Base-by-base conservation (phyloP, 495 filamentous ascomycete species). In the Penicillium bovifimosum region DNA sequence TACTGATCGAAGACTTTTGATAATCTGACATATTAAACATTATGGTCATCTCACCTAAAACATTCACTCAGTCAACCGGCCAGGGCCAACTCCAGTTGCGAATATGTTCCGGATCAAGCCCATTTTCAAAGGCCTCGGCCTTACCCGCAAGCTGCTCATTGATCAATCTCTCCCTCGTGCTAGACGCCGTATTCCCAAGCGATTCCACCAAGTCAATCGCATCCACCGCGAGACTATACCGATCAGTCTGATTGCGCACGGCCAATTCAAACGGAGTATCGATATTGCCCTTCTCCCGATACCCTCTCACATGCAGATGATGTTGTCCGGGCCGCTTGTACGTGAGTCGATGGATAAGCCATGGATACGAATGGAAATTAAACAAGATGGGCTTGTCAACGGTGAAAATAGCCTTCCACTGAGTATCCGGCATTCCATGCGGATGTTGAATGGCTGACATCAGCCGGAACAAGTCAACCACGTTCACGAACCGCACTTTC, bases 311-410 rank as follows among this genome's bases (percentile, higher is more conserved):
- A 58, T 86, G 83, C 45, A 87, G 61, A 64, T 85, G 82, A 14
- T 71, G 52, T 47, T 76, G 76, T 11, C 82, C 83, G 0, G 78
- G 78, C 0, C 84, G 81, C 71, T 84, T 84, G 70, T 87, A 87
- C 1, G 83, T 83, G 50, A 90, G 64, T 24, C 85, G 76, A 69
- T 88, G 84, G 34, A 89, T 79, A 56, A 88, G 75, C 83, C 83
- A 89, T 2, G 86, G 86, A 67, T 89, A 87, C 14, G 78, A 82
- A 70, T 89, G 85, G 80, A 87, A 88, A 73, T 87, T 87, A 79
- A 89, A 88, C 57, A 88, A 79, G 64, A 86, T 75, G 31, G 85
- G 85, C 52, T 75, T 81, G 73, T 86, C 70, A 17, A 70, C 67
- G 1, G 85, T 89, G 72, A 88, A 88, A 44, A 86, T 55, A 5